A percentile compares a stretch with the other conserved stretches of the same genome.
phyloP scores from a whole-genome alignment of 2,329 filamentous ascomycete genomes.

The Ascochyta fabae region DNA sequence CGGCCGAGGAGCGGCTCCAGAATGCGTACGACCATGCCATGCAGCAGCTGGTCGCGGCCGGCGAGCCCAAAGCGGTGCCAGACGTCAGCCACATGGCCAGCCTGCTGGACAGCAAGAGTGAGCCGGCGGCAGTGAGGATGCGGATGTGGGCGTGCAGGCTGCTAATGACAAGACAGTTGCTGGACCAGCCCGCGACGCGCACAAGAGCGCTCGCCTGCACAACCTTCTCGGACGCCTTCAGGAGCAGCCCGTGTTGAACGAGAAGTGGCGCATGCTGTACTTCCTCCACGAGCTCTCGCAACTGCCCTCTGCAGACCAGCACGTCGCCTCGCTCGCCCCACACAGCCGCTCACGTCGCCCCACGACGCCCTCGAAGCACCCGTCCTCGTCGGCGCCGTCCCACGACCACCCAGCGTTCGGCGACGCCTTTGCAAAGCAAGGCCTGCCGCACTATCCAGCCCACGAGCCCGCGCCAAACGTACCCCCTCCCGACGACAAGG shows the following conservation, averaged over 20 bases:
- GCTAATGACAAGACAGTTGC: slow-evolving; percentile 60
- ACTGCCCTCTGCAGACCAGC: slow-evolving; percentile 39
- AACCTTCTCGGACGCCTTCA: slow-evolving; percentile 90
- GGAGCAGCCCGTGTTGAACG: slow-evolving; percentile 87
- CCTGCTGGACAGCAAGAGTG: slow-evolving; percentile 81
- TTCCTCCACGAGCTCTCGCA: slow-evolving; percentile 85
- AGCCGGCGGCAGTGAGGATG: neutral
- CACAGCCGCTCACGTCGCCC: slow-evolving; percentile 31
- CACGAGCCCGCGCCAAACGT: slow-evolving; percentile 42
- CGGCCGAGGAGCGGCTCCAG: slow-evolving; percentile 72
- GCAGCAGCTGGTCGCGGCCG: slow-evolving; percentile 52
- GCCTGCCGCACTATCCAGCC: slow-evolving; percentile 50
- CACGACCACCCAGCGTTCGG: slow-evolving; percentile 42
- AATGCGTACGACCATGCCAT: slow-evolving; percentile 62
- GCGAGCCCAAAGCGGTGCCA: slow-evolving; percentile 63
- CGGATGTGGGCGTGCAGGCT: neutral
- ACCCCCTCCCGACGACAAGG: slow-evolving; percentile 27
- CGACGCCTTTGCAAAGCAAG: slow-evolving; percentile 57
- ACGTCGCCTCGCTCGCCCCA: slow-evolving; percentile 15
- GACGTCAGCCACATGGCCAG: slow-evolving; percentile 93
- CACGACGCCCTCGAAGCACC: slow-evolving; percentile 38
- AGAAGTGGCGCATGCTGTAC: slow-evolving; percentile 97
- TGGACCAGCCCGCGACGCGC: slow-evolving; percentile 72
- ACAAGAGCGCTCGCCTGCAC: slow-evolving; percentile 79
- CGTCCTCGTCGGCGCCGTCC: slow-evolving; percentile 32